Conservation (phyloP, 495 filamentous ascomycete species). For the Cladorrhinum samala region DNA sequence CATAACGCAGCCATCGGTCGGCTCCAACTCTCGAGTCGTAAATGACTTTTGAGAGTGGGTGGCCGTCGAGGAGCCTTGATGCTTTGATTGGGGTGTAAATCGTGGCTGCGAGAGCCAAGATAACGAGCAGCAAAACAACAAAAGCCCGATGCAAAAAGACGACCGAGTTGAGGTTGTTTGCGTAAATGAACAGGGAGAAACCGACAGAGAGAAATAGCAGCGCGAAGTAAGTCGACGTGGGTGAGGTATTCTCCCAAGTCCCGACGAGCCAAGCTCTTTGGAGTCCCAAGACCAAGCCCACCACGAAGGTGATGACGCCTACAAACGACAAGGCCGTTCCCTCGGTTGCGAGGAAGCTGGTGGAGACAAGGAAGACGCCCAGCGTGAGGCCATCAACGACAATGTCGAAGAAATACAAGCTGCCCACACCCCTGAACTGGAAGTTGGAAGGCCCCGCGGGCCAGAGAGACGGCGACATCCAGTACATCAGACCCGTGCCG, state of each 20-base stretch:
- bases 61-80: slow-evolving; percentile 15
- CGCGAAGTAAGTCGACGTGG: slow-evolving; percentile 19
- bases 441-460: slow-evolving; percentile 10
- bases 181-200: slow-evolving; percentile 34
- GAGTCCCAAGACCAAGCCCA: slow-evolving; percentile 25
- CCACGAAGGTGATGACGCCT: slow-evolving; percentile 33
- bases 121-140: slow-evolving; percentile 28
- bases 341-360: slow-evolving; percentile 34
- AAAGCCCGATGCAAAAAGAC: slow-evolving; percentile 35
- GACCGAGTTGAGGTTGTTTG: slow-evolving; percentile 33
- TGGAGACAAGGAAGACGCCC: slow-evolving; percentile 32
- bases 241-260: slow-evolving; percentile 34
- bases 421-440: slow-evolving; percentile 22
- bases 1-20: slow-evolving; percentile 36
- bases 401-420: slow-evolving; percentile 36
- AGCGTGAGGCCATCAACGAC: slow-evolving; percentile 35
- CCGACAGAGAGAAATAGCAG: slow-evolving; percentile 32
- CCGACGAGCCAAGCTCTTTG: slow-evolving; percentile 25
- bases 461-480: slow-evolving; percentile 3
- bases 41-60: slow-evolving; percentile 51
- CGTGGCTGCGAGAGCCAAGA: slow-evolving; percentile 25
- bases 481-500: slow-evolving; percentile 17
- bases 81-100: slow-evolving; percentile 24
- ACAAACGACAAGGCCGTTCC: slow-evolving; percentile 31
- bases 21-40: slow-evolving; percentile 43